Evolutionary conservation across 2,329 filamentous ascomycete genomes (phyloP).

Genomic region (Botryotinia globosa): DNA sequence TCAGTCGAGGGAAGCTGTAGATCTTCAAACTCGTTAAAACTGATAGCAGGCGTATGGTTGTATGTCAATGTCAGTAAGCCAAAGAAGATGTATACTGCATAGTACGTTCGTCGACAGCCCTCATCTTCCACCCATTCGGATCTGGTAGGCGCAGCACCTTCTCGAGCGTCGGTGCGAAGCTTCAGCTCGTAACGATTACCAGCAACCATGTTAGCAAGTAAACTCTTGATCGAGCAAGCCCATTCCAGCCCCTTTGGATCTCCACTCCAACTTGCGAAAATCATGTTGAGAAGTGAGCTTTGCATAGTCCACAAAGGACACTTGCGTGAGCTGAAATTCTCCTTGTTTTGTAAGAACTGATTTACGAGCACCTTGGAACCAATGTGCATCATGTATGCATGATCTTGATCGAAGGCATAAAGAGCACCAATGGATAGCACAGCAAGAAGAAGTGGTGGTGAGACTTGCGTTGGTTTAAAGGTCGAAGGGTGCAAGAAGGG

Average conservation of each 20-base stretch:
- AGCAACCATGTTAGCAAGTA: constrained; percentile 97
- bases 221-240: constrained; percentile 98
- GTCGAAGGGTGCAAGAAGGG: constrained; percentile 93
- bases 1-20: constrained; percentile 90
- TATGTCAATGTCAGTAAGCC: constrained; percentile 91
- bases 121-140: constrained; percentile 97
- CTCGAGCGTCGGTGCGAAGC: constrained; percentile 83
- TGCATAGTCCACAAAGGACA: constrained; percentile 99
- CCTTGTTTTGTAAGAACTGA: constrained; percentile 95
- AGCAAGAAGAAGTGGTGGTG: constrained; percentile 80
- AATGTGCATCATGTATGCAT: constrained; percentile 95
- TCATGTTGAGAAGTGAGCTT: constrained; percentile 94
- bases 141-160: constrained; percentile 70
- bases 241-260: constrained; percentile 96
- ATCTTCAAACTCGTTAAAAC: constrained; percentile 96
- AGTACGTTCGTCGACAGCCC: constrained; percentile 93
- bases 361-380: constrained; percentile 96
- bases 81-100: constrained; percentile 98
- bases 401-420: constrained; percentile 95
- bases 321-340: constrained; percentile 97
- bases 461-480: constrained; percentile 76
- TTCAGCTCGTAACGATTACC: constrained; percentile 96
- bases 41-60: constrained; percentile 97
- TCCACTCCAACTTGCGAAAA: constrained; percentile 98
- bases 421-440: constrained; percentile 93